Evolutionary conservation across 108 stramenopile species (phyloP).

Genomic region (Bacterosira constricta): DNA sequence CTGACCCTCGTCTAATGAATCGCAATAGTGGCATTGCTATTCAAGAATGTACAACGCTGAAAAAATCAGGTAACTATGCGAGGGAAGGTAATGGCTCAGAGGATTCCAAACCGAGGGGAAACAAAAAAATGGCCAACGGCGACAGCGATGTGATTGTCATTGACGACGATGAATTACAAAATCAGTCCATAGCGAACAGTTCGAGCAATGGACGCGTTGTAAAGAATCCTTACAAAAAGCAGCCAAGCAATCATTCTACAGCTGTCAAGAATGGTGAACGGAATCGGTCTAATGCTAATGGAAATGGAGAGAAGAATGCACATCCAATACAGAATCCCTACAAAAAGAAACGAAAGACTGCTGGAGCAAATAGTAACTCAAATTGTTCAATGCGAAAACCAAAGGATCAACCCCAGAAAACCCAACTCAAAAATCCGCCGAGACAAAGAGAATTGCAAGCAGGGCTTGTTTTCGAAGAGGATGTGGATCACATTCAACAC

Average conservation of each 20-base stretch:
- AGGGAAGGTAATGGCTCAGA: too few relatives aligned
- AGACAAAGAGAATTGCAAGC: constrained; percentile 39
- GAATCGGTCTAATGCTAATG: background rate
- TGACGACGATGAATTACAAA: background rate
- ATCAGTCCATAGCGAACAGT: background rate
- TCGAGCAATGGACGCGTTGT: background rate
- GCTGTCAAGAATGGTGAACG: too few relatives aligned
- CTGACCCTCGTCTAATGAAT: too few relatives aligned
- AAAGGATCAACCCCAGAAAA: background rate
- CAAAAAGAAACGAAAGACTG: constrained; percentile 30
- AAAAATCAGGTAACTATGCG: background rate
- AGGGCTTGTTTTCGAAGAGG: constrained; percentile 54
- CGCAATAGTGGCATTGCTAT: background rate
- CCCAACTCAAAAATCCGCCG: background rate
- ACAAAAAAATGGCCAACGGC: background rate
- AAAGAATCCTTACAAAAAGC: constrained; percentile 4
- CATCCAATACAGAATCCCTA: constrained; percentile 13
- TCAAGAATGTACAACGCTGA: too few relatives aligned
- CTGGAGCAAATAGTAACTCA: background rate
- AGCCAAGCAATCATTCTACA: too few relatives aligned
- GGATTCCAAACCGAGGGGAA: background rate
- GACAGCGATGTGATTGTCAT: background rate
- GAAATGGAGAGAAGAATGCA: background rate
- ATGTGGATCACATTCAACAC: constrained; percentile 34
- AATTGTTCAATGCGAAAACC: background rate